Percentiles rank a stretch among this genome's conserved stretches.
These are phyloP conservation scores for Fusarium annulatum DNA, from an alignment of 2,329 filamentous ascomycete species.

Conservation along the genomic window DNA sequence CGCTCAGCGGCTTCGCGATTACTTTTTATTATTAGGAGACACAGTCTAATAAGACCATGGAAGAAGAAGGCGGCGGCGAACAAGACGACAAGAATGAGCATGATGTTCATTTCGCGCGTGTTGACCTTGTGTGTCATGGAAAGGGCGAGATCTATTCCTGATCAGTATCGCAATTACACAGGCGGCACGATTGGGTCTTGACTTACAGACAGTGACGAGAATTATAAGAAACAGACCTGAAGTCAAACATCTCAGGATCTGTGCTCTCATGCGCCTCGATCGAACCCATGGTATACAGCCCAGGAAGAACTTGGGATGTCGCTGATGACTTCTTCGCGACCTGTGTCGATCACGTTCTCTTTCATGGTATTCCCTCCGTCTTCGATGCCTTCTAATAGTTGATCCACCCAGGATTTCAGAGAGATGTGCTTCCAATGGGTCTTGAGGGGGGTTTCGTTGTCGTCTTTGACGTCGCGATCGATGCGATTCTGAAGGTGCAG, in stretches of 20 bases:
- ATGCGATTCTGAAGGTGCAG: constrained; percentile 16
- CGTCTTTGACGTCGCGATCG: constrained; percentile 16
- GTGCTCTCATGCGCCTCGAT: constrained; percentile 63
- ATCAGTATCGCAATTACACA: constrained; percentile 7
- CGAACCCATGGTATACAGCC: constrained; percentile 67
- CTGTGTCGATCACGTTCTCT: constrained; percentile 16
- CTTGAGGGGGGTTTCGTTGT: neutral
- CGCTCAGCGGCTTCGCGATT: constrained; percentile 45
- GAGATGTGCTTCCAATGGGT: constrained; percentile 32
- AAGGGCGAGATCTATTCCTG: constrained; percentile 74
- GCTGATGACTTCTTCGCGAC: constrained; percentile 25
- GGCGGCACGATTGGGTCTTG: neutral
- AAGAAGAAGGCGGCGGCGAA: constrained; percentile 82
- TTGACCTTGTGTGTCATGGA: constrained; percentile 72
- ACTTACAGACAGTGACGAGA: constrained; percentile 75
- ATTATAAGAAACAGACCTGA: constrained; percentile 71
- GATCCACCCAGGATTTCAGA: constrained; percentile 28
- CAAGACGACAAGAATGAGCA: constrained; percentile 82
- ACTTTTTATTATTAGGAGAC: constrained; percentile 70
- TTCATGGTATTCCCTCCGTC: constrained; percentile 10
- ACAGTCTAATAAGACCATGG: constrained; percentile 79
- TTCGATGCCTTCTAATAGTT: neutral
- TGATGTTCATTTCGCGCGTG: constrained; percentile 79
- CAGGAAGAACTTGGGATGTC: constrained; percentile 58
- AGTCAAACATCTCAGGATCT: constrained; percentile 70